Evolutionary conservation across 1,139 yeast genomes (phyloP).

Genomic region (Geotrichum klebahnii): DNA sequence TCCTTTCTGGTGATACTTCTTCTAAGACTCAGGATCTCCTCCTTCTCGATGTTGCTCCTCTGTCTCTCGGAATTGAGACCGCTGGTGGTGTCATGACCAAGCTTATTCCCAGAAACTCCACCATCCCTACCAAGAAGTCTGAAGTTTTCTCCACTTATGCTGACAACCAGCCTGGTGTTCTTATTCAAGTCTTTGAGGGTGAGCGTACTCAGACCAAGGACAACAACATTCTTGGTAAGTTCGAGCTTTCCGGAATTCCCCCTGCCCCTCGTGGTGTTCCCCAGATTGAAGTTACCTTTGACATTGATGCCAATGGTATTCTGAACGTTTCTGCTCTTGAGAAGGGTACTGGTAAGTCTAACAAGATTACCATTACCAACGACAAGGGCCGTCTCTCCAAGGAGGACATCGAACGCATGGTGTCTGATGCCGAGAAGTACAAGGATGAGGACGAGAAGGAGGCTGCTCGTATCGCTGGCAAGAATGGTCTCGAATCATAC

Average conservation of each 20-base stretch:
- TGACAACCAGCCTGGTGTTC: conserved; percentile 92
- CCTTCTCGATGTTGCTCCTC: conserved; percentile 80
- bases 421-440: conserved; percentile 81
- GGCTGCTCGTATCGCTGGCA: conserved; percentile 67
- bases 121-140: conserved; percentile 89
- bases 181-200: conserved; percentile 90
- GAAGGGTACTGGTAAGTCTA: conserved; percentile 82
- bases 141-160: conserved; percentile 88
- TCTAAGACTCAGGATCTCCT: conserved; percentile 78
- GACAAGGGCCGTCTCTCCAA: conserved; percentile 94
- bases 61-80: conserved; percentile 88
- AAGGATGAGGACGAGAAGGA: conserved; percentile 83
- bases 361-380: conserved; percentile 80
- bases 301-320: conserved; percentile 89
- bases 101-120: conserved; percentile 86
- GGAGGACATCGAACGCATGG: conserved; percentile 95
- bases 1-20: conserved; percentile 83
- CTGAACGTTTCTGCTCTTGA: conserved; percentile 90
- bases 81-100: conserved; percentile 95
- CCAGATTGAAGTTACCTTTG: conserved; percentile 90
- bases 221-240: conserved; percentile 90
- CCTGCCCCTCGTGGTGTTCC: conserved; percentile 97
- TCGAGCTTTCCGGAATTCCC: conserved; percentile 86
- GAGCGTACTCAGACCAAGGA: conserved; percentile 91
- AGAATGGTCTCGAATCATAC: conserved; percentile 90